Conservation (phyloP, 805 yeast species). For the Ogataea glucozyma region DNA sequence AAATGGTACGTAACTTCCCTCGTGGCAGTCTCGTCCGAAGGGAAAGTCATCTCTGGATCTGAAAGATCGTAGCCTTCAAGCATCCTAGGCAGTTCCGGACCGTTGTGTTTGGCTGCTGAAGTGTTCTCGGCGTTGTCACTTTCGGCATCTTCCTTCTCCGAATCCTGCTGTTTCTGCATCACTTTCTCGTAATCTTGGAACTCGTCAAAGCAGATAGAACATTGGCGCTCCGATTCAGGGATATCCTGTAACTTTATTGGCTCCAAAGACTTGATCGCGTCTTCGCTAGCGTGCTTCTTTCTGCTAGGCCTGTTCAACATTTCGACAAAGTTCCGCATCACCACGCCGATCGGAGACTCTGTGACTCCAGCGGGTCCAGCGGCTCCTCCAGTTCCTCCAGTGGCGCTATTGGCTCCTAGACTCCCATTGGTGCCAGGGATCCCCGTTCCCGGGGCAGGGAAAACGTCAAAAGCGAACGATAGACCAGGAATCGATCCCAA, state of each 20-base stretch:
- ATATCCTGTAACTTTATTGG: constrained; percentile 30
- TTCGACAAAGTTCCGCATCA: constrained; percentile 24
- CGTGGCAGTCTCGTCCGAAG: constrained; percentile 30
- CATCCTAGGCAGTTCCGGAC: constrained; percentile 15
- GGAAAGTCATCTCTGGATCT: constrained; percentile 33
- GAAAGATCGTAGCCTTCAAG: constrained; percentile 23
- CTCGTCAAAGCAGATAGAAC: constrained; percentile 47
- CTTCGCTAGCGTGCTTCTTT: constrained; percentile 30
- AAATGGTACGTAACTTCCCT: constrained; percentile 17
- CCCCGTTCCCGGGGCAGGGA: constrained; percentile 12
- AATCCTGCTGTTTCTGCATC: neutral
- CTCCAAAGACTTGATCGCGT: constrained; percentile 35
- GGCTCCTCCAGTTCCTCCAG: neutral
- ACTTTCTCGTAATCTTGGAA: constrained; percentile 21
- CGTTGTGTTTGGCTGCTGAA: neutral
- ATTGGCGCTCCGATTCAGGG: constrained; percentile 35
- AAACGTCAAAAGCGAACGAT: constrained; percentile 20
- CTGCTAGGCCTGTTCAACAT: constrained; percentile 20
- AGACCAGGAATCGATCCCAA: constrained; percentile 17
- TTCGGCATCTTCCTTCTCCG: neutral
- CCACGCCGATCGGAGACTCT: constrained; percentile 21
- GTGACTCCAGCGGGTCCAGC: constrained; percentile 4
- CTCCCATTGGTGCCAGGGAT: no score
- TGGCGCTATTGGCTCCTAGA: no score
- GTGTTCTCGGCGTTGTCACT: neutral